Base-by-base conservation (phyloP, 345 rosid genomes). In the Eucalyptus grandis region DNA sequence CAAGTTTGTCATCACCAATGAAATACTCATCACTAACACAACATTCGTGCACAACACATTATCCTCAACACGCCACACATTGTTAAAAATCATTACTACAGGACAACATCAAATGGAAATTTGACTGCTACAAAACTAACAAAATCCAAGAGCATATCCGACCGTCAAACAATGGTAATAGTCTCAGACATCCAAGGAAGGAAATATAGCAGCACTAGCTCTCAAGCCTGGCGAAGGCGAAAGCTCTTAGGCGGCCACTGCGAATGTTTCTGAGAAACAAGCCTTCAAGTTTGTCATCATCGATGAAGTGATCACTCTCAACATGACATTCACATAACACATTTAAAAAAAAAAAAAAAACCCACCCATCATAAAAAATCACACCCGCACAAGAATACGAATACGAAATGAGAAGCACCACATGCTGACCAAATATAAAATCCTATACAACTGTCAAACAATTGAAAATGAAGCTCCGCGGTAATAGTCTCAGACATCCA, bases 191-290 rank as follows among this genome's bases (percentile, higher is more conserved):
- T 67, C 80, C 80, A 67, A 67, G 80, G 80, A 67, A 31, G 80
- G 80, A 67, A 67, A 67, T 31, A 6, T 31, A 67, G 87, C 96
- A 60, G 91, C 96, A 95, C 19, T 5, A 93, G 89, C 96, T 94
- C 96, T 95, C 96, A 93, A 94, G 94, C 94, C 94, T 14, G 92
- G 91, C 89, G 27, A 34, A 96, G 96, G 94, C 96, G 94, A 94
- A 94, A 95, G 95, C 95, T 92, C 95, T 96, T 56, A 94, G 97
- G 93, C 98, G 91, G 98, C 98, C 93, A 96, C 98, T 96, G 98
- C 97, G 94, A 96, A 96, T 94, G 98, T 93, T 87, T 83, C 43
- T 19, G 82, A 72, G 90, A 92, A 91, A 90, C 93, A 94, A 96
- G 93, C 95, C 93, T 93, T 51, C 37, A 88, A 90, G 34, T 90